Percentiles rank a stretch among this genome's conserved stretches.
Conservation (phyloP, 2,329 filamentous ascomycete species). For the Aspergillus aculeatus region DNA sequence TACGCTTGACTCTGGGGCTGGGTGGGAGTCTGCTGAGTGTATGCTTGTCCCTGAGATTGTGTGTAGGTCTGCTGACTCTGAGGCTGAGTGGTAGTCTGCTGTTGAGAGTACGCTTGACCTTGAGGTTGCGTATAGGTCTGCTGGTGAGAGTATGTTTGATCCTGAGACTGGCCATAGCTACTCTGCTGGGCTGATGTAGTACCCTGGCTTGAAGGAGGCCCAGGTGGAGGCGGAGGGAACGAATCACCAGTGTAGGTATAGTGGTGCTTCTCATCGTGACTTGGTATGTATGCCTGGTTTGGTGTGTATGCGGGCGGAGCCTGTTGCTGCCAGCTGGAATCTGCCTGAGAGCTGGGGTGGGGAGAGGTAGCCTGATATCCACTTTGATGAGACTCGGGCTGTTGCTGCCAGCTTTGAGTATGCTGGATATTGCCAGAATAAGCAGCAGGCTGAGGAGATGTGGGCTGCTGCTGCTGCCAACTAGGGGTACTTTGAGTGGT, state of each 20-base stretch:
- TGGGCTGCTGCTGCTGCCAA: conserved; percentile 3
- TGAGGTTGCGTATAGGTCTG: not conserved
- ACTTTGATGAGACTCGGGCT: conserved; percentile 4
- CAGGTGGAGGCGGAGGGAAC: conserved; percentile 42
- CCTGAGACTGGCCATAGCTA: conserved; percentile 24
- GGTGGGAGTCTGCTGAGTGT: not conserved
- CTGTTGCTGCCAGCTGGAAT: conserved; percentile 8
- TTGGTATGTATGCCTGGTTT: conserved; percentile 6
- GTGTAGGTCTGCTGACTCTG: conserved; percentile 11
- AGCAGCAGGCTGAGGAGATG: not conserved
- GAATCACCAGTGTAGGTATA: conserved; percentile 35
- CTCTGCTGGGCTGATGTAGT: conserved; percentile 3
- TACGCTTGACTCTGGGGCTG: conserved; percentile 14
- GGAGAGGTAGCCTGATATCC: conserved; percentile 8
- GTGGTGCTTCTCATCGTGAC: conserved; percentile 16
- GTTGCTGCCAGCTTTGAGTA: conserved; percentile 8
- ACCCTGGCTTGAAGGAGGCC: conserved; percentile 22
- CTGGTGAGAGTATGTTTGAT: conserved; percentile 6
- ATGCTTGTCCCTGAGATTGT: not conserved
- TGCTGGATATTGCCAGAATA: not conserved
- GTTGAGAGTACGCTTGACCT: not conserved
- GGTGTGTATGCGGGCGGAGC: not conserved
- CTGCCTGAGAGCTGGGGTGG: conserved; percentile 1
- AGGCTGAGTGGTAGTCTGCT: conserved; percentile 5
- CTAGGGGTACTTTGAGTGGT: conserved; percentile 7